These are phyloP conservation scores for Leishmania major DNA, from an alignment of 208 protist species.

Conservation along the genomic window DNA sequence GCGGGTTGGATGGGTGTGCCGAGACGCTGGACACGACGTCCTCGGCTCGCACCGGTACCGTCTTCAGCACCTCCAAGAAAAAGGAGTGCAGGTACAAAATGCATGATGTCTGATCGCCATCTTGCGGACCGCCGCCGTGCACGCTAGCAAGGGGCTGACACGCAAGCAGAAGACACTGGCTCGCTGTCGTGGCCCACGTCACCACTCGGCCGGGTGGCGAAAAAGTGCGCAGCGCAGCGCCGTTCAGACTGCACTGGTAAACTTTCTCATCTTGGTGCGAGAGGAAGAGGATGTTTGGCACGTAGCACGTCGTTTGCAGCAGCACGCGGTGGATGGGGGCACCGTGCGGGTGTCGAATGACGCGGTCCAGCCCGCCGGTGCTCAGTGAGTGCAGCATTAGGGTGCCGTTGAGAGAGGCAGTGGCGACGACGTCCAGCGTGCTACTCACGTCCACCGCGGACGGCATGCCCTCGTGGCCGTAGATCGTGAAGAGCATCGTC, in stretches of 20 bases:
- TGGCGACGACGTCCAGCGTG: conserved; percentile 79
- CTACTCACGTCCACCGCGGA: conserved; percentile 75
- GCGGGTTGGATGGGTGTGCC: conserved; percentile 61
- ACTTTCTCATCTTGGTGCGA: conserved; percentile 77
- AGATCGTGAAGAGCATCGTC: conserved; percentile 75
- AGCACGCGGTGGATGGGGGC: conserved; percentile 74
- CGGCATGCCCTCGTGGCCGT: conserved; percentile 85
- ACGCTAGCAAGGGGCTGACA: conserved; percentile 29
- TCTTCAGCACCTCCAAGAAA: conserved; percentile 56
- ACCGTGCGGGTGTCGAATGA: conserved; percentile 71
- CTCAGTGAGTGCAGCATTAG: conserved; percentile 81
- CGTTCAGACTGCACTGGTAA: conserved; percentile 85
- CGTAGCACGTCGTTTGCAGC: conserved; percentile 77
- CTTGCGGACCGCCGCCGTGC: neutral
- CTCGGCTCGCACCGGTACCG: conserved; percentile 44
- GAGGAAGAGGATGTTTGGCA: conserved; percentile 80
- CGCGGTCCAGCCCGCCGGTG: conserved; percentile 68
- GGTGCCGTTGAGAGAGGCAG: conserved; percentile 79
- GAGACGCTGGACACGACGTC: conserved; percentile 47
- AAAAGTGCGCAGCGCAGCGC: conserved; percentile 66
- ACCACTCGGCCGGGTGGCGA: conserved; percentile 62
- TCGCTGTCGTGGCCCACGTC: conserved; percentile 60
- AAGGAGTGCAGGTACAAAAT: conserved; percentile 83
- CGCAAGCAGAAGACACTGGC: conserved; percentile 74
- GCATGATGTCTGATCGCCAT: neutral